These are phyloP conservation scores for Tolypocladium sp. DNA, from an alignment of 2,329 filamentous ascomycete genomes.

Conservation along the genomic window DNA sequence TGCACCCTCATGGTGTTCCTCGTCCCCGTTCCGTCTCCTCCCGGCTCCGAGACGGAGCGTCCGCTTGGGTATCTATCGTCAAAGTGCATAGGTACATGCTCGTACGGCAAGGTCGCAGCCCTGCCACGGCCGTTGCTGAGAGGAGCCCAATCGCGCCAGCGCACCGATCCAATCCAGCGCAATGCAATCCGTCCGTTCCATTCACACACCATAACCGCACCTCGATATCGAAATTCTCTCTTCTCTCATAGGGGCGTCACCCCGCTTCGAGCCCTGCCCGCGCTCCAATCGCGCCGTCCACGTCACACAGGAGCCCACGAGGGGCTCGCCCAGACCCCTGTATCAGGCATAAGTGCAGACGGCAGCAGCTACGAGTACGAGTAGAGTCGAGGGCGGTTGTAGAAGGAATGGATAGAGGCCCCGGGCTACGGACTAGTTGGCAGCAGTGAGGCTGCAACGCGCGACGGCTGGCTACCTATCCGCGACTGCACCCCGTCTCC, in stretches of 20 bases:
- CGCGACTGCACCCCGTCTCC: not conserved
- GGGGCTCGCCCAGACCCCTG: not conserved
- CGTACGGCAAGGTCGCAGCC: not conserved
- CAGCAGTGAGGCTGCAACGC: not conserved
- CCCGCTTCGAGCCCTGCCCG: slow-evolving; percentile 1
- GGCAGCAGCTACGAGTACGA: not conserved
- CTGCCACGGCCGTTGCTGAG: not conserved
- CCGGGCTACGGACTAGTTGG: no score
- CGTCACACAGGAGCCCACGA: slow-evolving; percentile 5
- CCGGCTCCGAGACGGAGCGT: not conserved
- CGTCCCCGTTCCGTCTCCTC: not conserved
- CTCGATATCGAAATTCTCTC: not conserved
- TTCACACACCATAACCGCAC: not conserved
- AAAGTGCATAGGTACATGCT: not conserved
- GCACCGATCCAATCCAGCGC: not conserved
- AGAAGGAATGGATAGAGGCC: not conserved
- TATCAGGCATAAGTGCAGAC: slow-evolving; percentile 3
- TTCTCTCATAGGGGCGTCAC: not conserved
- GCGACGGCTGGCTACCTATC: not conserved
- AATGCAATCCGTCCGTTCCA: not conserved
- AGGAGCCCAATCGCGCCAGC: not conserved
- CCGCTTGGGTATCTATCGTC: not conserved
- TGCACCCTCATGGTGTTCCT: not conserved
- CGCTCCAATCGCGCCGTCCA: slow-evolving; percentile 4
- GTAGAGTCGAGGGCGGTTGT: not conserved